Evolutionary conservation across 208 protist genomes (phyloP), one percentile per base, ranked within the genome.

Genomic region (Strigomonas galati): DNA sequence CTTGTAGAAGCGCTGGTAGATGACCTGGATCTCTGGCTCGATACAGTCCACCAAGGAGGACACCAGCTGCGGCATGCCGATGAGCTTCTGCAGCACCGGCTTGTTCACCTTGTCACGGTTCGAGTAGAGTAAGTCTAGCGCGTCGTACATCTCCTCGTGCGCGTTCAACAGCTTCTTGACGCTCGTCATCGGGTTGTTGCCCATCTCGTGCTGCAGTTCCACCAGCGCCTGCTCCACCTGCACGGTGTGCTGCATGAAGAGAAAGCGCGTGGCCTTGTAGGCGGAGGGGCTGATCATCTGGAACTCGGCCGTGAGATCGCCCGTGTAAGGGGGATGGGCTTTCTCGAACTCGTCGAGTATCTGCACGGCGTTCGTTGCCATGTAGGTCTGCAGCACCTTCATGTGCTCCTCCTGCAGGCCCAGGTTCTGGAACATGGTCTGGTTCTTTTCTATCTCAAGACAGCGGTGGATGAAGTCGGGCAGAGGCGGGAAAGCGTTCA

Each of bases 211-310:
- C 62, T 84, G 77, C 46, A 95, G 72, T 66, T 90, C 82, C 31
- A 70, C 74, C 54, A 93, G 73, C 17, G 84, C 87, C n/a, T 74
- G 35, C 49, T 93, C 85, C 3, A 92, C 87, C 62, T 95, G 84
- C 23, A 74, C 44, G 1, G 78, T 92, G 77, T 95, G 90, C 71
- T 90, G 87, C 69, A 66, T 74, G 64, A 93, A 93, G 37, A 95
- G 78, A 67, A 91, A 95, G 55, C 82, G 79, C 12, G 87, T 92
- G 14, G 85, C 87, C 32, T 72, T 71, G 61, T 89, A 93, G 21
- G 84, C 84, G 5, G 85, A 80, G 24, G 65, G 64, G 43, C 73
- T 63, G 48, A 89, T 62, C 31, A 87, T 67, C 23, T 82, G 58
- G 9, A 71, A 62, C 37, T 81, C 66, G 19, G 28, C 57, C 58